Evolutionary conservation across 2,329 filamentous ascomycete genomes (phyloP).

Genomic region (Mycosphaerella sp.): DNA sequence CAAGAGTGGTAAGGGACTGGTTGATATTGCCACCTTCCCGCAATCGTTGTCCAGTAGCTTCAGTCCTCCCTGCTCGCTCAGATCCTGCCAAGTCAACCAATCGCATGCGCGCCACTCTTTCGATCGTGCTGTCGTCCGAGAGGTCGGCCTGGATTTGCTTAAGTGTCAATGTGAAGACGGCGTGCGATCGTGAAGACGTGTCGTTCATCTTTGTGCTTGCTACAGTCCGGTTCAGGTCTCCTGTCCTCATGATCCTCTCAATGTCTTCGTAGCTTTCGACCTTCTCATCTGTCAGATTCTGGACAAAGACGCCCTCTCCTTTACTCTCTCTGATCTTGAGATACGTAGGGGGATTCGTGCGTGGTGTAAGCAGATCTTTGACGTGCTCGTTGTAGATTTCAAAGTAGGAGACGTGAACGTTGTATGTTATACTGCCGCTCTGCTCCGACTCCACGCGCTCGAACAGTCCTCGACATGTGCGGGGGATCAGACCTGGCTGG

Average conservation of each 20-base stretch:
- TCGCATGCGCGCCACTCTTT: slow-evolving; percentile 86
- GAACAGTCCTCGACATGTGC: slow-evolving; percentile 94
- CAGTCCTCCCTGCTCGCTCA: slow-evolving; percentile 89
- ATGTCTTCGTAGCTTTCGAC: slow-evolving; percentile 84
- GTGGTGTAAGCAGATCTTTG: slow-evolving; percentile 79
- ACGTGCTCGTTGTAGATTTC: slow-evolving; percentile 99
- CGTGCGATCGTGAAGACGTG: slow-evolving; percentile 90
- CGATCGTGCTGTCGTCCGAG: slow-evolving; percentile 95
- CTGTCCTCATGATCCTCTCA: slow-evolving; percentile 80
- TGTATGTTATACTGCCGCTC: slow-evolving; percentile 88
- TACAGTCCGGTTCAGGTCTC: slow-evolving; percentile 78
- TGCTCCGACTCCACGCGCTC: slow-evolving; percentile 82
- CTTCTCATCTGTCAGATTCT: slow-evolving; percentile 88
- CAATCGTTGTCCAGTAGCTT: slow-evolving; percentile 84
- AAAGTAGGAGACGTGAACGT: slow-evolving; percentile 96
- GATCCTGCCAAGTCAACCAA: slow-evolving; percentile 93
- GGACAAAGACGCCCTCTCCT: slow-evolving; percentile 91
- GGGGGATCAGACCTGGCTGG: slow-evolving; percentile 83
- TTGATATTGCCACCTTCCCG: slow-evolving; percentile 98
- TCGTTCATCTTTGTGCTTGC: slow-evolving; percentile 99
- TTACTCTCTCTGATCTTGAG: slow-evolving; percentile 96
- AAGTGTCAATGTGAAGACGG: slow-evolving; percentile 95
- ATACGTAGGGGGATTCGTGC: slow-evolving; percentile 76
- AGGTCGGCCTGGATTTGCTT: slow-evolving; percentile 98
- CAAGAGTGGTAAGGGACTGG: slow-evolving; percentile 92